Evolutionary conservation across 1,284 basidiomycete genomes (phyloP), one percentile per base, ranked within the genome.

Genomic region (Megacollybia platyphylla): DNA sequence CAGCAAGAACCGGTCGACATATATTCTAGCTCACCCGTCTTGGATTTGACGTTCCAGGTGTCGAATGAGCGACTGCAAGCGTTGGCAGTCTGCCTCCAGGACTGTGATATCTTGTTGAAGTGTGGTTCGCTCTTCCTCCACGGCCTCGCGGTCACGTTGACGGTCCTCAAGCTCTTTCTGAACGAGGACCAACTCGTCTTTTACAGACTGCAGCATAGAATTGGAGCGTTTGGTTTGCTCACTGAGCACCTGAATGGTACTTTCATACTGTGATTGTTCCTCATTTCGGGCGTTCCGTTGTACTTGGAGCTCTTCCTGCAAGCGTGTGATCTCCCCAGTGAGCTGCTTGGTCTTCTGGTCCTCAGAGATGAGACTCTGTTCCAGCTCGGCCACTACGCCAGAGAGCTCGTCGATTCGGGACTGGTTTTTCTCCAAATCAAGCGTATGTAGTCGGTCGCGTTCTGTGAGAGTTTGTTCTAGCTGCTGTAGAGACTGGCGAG

Each of bases 81-180:
- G 71, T 53, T 86, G 79, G 17, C 73, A 58, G 52, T 85, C 79
- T 2, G 79, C 77, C 43, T 73, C 70, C 11, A 84, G 58, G 11
- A 61, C 59, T 0, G 79, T 81, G 34, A 69, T 65, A 49, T 76
- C 64, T 29, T 65, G 63, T 46, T 82, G 73, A 18, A 80, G 54
- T 11, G 49, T 40, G 1, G 47, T 51, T 46, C 70, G 75, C 56
- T 79, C 77, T 40, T 68, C 63, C 46, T 71, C 66, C 26, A 69
- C 44, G 2, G 52, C 41, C 31, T 59, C 54, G 18, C 63, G 43
- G 15, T 59, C 54, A 2, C 15, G 38, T 27, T 59, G 52, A 7
- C 53, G 45, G 9, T 50, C 31, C 31, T 54, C 46, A 7, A 65
- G 49, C 10, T 57, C 53, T 5, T 43, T 47, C 35, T 54, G 51